Conservation (phyloP, 2,329 filamentous ascomycete genomes). For the Fusarium fujikuroi region DNA sequence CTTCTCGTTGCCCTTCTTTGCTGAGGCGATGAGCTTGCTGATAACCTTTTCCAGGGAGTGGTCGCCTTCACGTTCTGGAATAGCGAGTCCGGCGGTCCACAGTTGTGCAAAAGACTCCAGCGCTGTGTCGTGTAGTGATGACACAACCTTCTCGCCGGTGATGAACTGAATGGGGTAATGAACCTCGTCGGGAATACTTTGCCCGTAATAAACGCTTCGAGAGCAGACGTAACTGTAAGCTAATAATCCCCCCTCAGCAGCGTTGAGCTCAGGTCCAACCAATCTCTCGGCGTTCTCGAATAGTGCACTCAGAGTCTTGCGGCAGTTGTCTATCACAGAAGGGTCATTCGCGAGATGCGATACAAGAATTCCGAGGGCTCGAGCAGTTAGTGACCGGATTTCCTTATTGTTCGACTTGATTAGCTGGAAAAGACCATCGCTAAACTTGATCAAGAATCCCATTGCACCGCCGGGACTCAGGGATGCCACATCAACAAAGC, state of each 20-base stretch:
- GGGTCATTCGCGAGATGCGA: slow-evolving; percentile 67
- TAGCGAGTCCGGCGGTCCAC: slow-evolving; percentile 57
- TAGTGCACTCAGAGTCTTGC: slow-evolving; percentile 54
- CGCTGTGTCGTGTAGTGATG: slow-evolving; percentile 56
- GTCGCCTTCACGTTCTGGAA: slow-evolving; percentile 47
- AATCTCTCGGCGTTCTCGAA: slow-evolving; percentile 56
- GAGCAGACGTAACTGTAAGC: slow-evolving; percentile 59
- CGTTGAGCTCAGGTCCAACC: slow-evolving; percentile 56
- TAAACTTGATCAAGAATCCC: slow-evolving; percentile 59
- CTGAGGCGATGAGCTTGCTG: slow-evolving; percentile 71
- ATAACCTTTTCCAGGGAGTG: slow-evolving; percentile 59
- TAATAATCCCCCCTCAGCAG: slow-evolving; percentile 59
- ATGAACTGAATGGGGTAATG: slow-evolving; percentile 49
- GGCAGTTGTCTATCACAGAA: slow-evolving; percentile 42
- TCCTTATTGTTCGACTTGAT: slow-evolving; percentile 78
- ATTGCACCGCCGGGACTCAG: slow-evolving; percentile 63
- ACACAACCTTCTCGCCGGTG: slow-evolving; percentile 42
- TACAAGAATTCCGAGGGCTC: slow-evolving; percentile 79
- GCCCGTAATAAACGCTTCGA: slow-evolving; percentile 57
- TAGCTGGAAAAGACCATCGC: slow-evolving; percentile 65
- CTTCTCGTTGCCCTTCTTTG: slow-evolving; percentile 83
- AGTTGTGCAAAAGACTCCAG: slow-evolving; percentile 60
- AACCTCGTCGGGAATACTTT: slow-evolving; percentile 42
- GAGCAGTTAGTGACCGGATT: slow-evolving; percentile 73
- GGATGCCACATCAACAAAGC: slow-evolving; percentile 65